These are phyloP conservation scores for Apiospora kogelbergensis DNA, from an alignment of 2,329 filamentous ascomycete species.

Conservation along the genomic window DNA sequence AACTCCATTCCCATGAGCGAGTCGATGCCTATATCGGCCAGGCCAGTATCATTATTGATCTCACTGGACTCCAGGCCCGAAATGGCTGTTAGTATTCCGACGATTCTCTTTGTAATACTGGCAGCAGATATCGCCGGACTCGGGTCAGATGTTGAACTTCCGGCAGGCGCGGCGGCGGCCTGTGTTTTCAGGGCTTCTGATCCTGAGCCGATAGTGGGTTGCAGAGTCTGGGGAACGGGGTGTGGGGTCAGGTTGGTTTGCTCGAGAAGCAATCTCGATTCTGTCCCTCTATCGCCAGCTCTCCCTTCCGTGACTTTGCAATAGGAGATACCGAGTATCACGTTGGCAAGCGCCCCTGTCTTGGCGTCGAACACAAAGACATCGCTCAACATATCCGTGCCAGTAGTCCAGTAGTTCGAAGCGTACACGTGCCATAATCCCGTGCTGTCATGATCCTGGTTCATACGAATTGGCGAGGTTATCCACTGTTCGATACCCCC, in stretches of 20 bases:
- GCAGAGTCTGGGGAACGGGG: no score
- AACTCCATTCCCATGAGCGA: conserved; percentile 49
- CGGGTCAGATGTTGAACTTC: background rate
- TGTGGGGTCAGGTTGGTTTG: no score
- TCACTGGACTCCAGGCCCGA: conserved; percentile 20
- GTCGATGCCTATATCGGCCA: conserved; percentile 48
- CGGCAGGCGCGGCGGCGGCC: no score
- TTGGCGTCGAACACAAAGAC: conserved; percentile 35
- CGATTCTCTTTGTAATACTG: background rate
- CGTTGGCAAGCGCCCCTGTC: conserved; percentile 30
- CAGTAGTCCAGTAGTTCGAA: conserved; percentile 17
- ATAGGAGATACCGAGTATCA: conserved; percentile 36
- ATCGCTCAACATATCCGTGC: conserved; percentile 25
- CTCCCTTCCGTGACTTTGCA: background rate
- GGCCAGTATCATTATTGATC: conserved; percentile 34
- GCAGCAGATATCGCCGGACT: background rate
- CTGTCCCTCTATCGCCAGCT: background rate
- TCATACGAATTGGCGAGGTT: conserved; percentile 27
- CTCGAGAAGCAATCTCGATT: background rate
- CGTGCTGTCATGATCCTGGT: conserved; percentile 20
- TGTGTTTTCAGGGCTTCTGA: no score
- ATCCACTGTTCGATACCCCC: conserved; percentile 32
- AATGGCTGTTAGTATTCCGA: background rate
- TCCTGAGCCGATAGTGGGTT: no score
- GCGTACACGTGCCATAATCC: conserved; percentile 29